Evolutionary conservation across 75 land plant genomes (phyloP).

Genomic region (Pinus taeda): DNA sequence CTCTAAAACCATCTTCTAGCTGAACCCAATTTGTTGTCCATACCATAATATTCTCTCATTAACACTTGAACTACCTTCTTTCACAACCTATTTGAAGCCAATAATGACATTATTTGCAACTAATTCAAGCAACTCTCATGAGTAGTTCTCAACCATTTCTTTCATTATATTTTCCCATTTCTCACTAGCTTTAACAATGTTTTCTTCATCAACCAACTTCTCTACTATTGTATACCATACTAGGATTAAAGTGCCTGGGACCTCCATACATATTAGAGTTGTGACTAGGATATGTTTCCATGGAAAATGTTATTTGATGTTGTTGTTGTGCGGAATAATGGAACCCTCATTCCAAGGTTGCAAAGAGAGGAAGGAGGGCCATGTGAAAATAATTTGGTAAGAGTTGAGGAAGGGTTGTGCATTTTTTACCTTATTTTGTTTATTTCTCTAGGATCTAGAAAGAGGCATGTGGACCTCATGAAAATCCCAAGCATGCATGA

Average conservation of each 20-base stretch:
- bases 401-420: too few species aligned
- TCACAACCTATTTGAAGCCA: conserved; percentile 13
- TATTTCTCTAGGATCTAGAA: too few species aligned
- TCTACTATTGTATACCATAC: not conserved
- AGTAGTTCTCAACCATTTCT: not conserved
- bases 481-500: too few species aligned
- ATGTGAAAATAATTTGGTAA: too few species aligned
- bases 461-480: too few species aligned
- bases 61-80: conserved; percentile 4
- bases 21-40: conserved; percentile 3
- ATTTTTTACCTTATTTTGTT: too few species aligned
- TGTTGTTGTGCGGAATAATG: too few species aligned
- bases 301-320: too few species aligned
- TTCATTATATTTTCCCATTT: not conserved
- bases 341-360: too few species aligned
- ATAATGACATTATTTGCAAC: conserved; percentile 24
- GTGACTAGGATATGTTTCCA: too few species aligned
- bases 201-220: not conserved
- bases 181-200: not conserved
- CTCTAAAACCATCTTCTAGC: conserved; percentile 13
- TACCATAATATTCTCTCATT: conserved; percentile 12
- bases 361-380: too few species aligned
- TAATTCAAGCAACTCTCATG: conserved; percentile 17
- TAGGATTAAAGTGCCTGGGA: not conserved
- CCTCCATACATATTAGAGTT: not conserved